phyloP scores from a whole-genome alignment of 2,329 filamentous ascomycete genomes.

The Ophiostoma ips region DNA sequence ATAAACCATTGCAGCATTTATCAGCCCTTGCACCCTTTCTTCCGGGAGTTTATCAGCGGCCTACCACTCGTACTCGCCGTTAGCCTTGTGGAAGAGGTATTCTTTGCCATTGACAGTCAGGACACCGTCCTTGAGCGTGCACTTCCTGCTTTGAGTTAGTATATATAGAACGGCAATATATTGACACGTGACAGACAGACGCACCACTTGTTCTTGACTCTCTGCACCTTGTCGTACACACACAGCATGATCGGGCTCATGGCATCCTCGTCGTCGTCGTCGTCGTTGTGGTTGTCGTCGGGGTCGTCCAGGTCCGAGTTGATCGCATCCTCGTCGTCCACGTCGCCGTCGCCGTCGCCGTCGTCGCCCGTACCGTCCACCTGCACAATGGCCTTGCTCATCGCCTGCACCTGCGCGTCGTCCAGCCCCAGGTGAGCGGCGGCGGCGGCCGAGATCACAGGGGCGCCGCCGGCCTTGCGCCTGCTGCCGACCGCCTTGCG shows the following conservation, averaged over 20 bases:
- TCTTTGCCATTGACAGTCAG: conserved; percentile 88
- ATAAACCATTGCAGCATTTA: not conserved
- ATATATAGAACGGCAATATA: not conserved
- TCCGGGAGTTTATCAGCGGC: too few species aligned
- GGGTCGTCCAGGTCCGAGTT: conserved; percentile 96
- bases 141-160: conserved; percentile 53
- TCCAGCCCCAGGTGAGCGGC: not conserved
- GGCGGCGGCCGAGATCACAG: not conserved
- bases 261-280: conserved; percentile 75
- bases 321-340: conserved; percentile 84
- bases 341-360: conserved; percentile 44
- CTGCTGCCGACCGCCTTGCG: conserved; percentile 13
- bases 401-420: conserved; percentile 42
- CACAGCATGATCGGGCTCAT: conserved; percentile 90
- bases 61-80: conserved; percentile 96
- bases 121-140: conserved; percentile 91
- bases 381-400: not conserved
- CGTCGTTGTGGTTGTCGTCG: conserved; percentile 71
- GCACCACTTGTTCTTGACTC: conserved; percentile 96
- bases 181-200: conserved; percentile 17
- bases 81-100: conserved; percentile 96
- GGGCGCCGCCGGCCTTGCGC: not conserved
- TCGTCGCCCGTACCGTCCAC: conserved; percentile 39
- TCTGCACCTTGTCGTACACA: conserved; percentile 97
- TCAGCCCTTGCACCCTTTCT: too few species aligned